phyloP scores from a whole-genome alignment of 805 yeast species.

The Candida alai region DNA sequence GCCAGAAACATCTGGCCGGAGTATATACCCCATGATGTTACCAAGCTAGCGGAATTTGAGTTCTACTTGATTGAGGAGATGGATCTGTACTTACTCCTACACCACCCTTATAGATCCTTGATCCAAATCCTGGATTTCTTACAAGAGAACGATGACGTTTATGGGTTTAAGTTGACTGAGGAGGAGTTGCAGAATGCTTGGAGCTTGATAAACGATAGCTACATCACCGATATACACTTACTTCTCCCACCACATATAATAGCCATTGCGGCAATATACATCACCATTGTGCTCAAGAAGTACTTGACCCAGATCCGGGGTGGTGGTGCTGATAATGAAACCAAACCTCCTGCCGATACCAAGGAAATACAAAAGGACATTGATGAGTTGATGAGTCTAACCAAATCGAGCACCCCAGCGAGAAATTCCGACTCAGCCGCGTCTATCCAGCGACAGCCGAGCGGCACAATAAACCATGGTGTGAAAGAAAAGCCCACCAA shows the following conservation, averaged over 20 bases:
- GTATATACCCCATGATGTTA: conserved; percentile 84
- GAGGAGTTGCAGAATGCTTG: conserved; percentile 83
- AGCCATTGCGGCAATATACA: conserved; percentile 77
- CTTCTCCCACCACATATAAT: conserved; percentile 86
- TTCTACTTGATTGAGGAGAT: conserved; percentile 89
- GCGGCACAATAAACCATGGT: neutral
- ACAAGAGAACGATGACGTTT: conserved; percentile 23
- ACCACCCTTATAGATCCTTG: conserved; percentile 70
- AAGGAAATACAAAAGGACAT: conserved; percentile 16
- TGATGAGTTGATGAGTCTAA: conserved; percentile 31
- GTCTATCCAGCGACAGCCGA: neutral
- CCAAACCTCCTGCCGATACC: conserved; percentile 1
- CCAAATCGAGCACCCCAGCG: conserved; percentile 4
- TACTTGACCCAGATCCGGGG: conserved; percentile 21
- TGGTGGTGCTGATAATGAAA: neutral
- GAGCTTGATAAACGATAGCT: conserved; percentile 87
- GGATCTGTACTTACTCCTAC: conserved; percentile 64
- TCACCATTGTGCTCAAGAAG: conserved; percentile 60
- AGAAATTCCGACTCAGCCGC: neutral
- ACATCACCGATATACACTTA: conserved; percentile 80
- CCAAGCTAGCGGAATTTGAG: conserved; percentile 92
- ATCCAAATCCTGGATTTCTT: conserved; percentile 47
- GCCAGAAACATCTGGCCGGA: conserved; percentile 94
- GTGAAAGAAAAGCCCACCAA: neutral
- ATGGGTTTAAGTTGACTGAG: conserved; percentile 39